phyloP scores from a whole-genome alignment of 371 early-diverging fungal genomes.

The Chytridium lagenaria region DNA sequence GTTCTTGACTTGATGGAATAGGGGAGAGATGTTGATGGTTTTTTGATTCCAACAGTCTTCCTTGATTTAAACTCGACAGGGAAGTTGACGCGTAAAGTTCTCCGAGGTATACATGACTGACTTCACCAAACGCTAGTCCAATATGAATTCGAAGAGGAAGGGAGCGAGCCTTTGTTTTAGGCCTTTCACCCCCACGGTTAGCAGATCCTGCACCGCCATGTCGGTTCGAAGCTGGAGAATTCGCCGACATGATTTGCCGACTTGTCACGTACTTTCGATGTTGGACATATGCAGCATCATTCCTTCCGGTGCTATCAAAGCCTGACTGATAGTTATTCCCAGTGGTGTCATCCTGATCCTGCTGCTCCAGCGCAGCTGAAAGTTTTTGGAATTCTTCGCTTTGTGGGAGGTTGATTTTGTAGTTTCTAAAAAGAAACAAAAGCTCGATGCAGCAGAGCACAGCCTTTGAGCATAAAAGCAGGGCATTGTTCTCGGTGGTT shows the following conservation, averaged over 20 bases:
- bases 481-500: background rate
- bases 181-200: background rate
- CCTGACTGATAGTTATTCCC: background rate
- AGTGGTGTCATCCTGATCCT: background rate
- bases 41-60: background rate
- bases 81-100: background rate
- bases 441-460: constrained; percentile 29
- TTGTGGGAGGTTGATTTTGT: constrained; percentile 19
- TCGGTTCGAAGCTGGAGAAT: background rate
- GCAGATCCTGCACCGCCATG: background rate
- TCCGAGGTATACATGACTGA: constrained; percentile 38
- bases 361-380: background rate
- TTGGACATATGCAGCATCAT: background rate
- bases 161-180: background rate
- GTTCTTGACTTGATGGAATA: background rate
- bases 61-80: background rate
- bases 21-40: background rate
- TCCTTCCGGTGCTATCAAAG: background rate
- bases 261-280: background rate
- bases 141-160: constrained; percentile 26
- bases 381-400: background rate
- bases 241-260: background rate
- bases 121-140: constrained; percentile 33
- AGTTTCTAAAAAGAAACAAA: constrained; percentile 23
- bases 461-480: constrained; percentile 5